Conservation (phyloP, 176 grass and related monocot genomes). For the Dactylis glomerata region DNA sequence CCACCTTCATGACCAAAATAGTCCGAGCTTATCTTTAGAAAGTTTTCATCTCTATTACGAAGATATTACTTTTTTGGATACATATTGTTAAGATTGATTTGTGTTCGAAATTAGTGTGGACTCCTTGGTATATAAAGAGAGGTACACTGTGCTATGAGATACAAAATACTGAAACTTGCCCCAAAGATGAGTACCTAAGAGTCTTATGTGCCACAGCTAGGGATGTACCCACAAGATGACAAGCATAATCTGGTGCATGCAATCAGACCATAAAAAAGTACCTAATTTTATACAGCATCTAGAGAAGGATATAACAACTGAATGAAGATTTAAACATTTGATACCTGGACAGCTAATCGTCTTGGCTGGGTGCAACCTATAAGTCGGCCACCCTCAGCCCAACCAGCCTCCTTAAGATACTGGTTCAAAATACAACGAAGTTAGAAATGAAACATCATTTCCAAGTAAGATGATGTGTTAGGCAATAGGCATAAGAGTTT, state of each 20-base stretch:
- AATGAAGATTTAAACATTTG: conserved; percentile 16
- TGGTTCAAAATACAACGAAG: conserved; percentile 28
- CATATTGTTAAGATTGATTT: background rate
- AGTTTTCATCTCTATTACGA: background rate
- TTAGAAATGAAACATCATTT: conserved; percentile 4
- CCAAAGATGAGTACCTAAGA: background rate
- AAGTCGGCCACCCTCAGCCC: conserved; percentile 87
- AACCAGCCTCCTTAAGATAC: conserved; percentile 96
- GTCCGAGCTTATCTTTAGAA: background rate
- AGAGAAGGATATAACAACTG: conserved; percentile 2
- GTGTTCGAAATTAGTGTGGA: background rate
- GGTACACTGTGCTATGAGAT: background rate
- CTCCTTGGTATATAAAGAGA: background rate
- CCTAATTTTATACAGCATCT: background rate
- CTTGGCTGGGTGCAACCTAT: conserved; percentile 96
- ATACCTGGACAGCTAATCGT: conserved; percentile 92
- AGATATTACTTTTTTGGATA: background rate
- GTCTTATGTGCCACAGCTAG: background rate
- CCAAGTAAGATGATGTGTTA: background rate
- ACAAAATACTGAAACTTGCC: background rate
- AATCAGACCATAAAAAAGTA: conserved; percentile 20
- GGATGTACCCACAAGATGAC: background rate
- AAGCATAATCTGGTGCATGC: background rate
- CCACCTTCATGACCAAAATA: background rate
- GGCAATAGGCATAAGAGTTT: background rate